A percentile compares a stretch with the other conserved stretches of the same genome.
Conservation (phyloP, 2,329 filamentous ascomycete genomes). For the Colletotrichum sansevieriae region DNA sequence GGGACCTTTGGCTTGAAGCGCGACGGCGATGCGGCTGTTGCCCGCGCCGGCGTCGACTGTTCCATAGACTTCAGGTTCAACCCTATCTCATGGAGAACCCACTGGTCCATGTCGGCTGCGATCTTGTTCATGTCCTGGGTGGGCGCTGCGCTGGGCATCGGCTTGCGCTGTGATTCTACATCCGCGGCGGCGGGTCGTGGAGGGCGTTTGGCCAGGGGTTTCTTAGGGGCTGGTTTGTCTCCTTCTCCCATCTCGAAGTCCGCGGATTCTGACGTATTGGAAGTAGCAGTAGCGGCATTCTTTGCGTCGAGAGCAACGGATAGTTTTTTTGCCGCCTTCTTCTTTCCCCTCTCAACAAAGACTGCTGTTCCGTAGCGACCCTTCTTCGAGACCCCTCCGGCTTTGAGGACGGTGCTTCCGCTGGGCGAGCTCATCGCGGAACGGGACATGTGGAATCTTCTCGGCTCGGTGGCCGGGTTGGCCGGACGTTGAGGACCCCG, state of each 20-base stretch:
- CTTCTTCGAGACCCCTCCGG: constrained; percentile 56
- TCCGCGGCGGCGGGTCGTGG: neutral
- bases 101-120: constrained; percentile 68
- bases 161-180: constrained; percentile 34
- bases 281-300: neutral
- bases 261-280: neutral
- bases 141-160: constrained; percentile 49
- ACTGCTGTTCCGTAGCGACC: constrained; percentile 59
- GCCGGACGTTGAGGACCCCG: constrained; percentile 32
- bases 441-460: constrained; percentile 69
- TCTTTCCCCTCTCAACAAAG: constrained; percentile 67
- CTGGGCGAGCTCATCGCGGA: constrained; percentile 55
- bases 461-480: constrained; percentile 52
- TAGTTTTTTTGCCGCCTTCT: constrained; percentile 46
- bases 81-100: constrained; percentile 70
- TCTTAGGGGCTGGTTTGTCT: constrained; percentile 25
- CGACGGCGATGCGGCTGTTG: constrained; percentile 41
- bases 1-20: constrained; percentile 70
- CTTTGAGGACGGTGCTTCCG: constrained; percentile 44
- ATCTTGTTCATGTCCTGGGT: constrained; percentile 63
- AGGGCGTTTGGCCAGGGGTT: constrained; percentile 36
- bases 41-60: constrained; percentile 48
- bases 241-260: constrained; percentile 20
- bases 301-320: constrained; percentile 47
- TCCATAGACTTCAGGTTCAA: constrained; percentile 64